Percentiles rank a stretch among this genome's conserved stretches.
These are phyloP conservation scores for Ogataea henricii DNA, from an alignment of 805 yeast species.

Conservation along the genomic window DNA sequence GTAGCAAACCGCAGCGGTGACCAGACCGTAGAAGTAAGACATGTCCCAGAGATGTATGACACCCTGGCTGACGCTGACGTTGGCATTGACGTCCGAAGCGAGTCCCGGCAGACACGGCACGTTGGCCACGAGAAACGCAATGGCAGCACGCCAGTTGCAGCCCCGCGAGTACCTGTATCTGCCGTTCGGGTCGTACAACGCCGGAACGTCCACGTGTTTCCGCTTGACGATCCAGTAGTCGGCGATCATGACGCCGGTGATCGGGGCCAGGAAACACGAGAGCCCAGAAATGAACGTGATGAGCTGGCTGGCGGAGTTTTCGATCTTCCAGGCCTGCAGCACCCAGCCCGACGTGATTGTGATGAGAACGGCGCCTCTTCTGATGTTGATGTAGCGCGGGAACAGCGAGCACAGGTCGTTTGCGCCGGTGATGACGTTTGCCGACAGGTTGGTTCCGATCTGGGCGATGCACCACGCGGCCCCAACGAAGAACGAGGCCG, in stretches of 20 bases:
- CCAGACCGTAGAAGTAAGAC: conserved; percentile 34
- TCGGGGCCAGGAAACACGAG: conserved; percentile 41
- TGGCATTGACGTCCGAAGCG: conserved; percentile 33
- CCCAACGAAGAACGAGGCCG: conserved; percentile 23
- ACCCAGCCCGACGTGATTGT: conserved; percentile 40
- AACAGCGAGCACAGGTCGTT: conserved; percentile 58
- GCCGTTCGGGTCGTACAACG: conserved; percentile 35
- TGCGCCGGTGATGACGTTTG: conserved; percentile 62
- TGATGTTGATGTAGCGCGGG: conserved; percentile 59
- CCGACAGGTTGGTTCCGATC: conserved; percentile 48
- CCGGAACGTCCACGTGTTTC: conserved; percentile 37
- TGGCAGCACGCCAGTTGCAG: conserved; percentile 44
- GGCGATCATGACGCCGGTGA: conserved; percentile 39
- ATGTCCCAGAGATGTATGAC: conserved; percentile 34
- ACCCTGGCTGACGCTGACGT: conserved; percentile 23
- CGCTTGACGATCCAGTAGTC: conserved; percentile 44
- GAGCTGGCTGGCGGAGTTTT: conserved; percentile 38
- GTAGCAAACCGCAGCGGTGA: conserved; percentile 31
- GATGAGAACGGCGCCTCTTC: conserved; percentile 50
- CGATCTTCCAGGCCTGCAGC: conserved; percentile 43
- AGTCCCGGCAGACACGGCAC: conserved; percentile 44
- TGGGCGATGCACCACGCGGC: conserved; percentile 32
- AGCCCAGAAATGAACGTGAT: conserved; percentile 40
- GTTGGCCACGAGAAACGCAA: conserved; percentile 41
- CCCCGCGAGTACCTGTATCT: conserved; percentile 47